Conservation (phyloP, 768 basidiomycete species). For the Serendipita vermifera region DNA sequence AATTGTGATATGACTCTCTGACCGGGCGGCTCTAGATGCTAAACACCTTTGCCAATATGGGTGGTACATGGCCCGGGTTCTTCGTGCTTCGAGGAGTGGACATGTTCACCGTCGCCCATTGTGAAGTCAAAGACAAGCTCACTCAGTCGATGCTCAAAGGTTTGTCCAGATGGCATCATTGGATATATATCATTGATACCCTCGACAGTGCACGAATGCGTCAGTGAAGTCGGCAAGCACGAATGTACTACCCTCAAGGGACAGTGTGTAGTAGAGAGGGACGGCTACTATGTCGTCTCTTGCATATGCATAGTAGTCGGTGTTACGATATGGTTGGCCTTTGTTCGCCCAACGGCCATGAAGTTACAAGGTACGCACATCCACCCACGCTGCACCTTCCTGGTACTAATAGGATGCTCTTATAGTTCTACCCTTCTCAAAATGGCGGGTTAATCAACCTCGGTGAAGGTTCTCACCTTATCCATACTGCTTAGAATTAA, state of each 20-base stretch:
- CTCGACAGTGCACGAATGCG: constrained; percentile 64
- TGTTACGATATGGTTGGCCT: constrained; percentile 54
- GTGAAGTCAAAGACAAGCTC: constrained; percentile 43
- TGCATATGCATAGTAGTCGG: constrained; percentile 68
- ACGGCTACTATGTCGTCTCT: constrained; percentile 86
- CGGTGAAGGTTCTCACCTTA: constrained; percentile 2
- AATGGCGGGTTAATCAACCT: constrained; percentile 48
- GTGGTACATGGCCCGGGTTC: constrained; percentile 96
- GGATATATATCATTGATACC: constrained; percentile 12
- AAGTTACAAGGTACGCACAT: constrained; percentile 64
- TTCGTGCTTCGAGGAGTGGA: constrained; percentile 91
- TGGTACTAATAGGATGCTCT: constrained; percentile 14
- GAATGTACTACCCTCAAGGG: constrained; percentile 65
- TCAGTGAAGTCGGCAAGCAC: constrained; percentile 80
- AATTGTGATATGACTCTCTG: constrained; percentile 12
- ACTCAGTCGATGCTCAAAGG: constrained; percentile 20
- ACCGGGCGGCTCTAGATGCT: constrained; percentile 43
- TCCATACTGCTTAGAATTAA: too few relatives aligned
- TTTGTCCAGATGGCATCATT: constrained; percentile 29
- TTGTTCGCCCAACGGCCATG: constrained; percentile 72
- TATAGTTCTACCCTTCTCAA: constrained; percentile 51
- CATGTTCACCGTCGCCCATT: constrained; percentile 71
- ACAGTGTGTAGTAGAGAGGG: constrained; percentile 65
- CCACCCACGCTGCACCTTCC: not conserved
- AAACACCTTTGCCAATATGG: constrained; percentile 92